Base-by-base conservation (phyloP, 352 stramenopile species). In the Phytophthora palmivora region DNA sequence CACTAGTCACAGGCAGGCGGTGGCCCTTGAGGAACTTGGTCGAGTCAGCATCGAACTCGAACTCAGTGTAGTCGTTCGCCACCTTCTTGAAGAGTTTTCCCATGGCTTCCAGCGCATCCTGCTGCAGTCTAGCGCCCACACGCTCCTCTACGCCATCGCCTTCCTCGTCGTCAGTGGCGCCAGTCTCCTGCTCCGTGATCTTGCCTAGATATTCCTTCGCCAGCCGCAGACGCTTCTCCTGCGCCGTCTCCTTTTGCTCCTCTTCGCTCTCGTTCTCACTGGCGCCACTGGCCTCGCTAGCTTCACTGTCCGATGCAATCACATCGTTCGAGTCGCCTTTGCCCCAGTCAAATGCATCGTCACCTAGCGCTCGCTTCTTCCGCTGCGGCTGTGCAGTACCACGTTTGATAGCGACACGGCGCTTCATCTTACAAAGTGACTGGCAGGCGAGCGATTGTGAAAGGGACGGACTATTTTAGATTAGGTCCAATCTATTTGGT, bases 41-140 rank as follows among this genome's bases (percentile, higher is more conserved):
- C n/a, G 87, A 94, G 39, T 93, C 74, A 4, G 45, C 36, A 58
- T 90, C 85, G 61, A 95, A 95, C 79, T 95, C 84, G 51, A 93
- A 94, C n/a, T 79, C 82, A 18, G 75, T 58, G 53, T 94, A 92
- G 59, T 91, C 67, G 1, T 58, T 70, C 14, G 89, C 88, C 22
- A 97, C 79, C 60, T 94, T 68, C 49, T 91, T 96, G 63, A 96
- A 96, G 2, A 97, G 64, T 60, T 94, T 95, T 49, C 93, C 92
- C 72, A 91, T 87, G 22, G 80, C 78, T 55, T 96, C 87, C 14
- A 94, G 74, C 30, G 89, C 85, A 54, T 96, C 87, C 63, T 92
- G 85, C 45, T 96, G 75, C 51, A 98, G 69, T 2, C 86, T 76
- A 47, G 88, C 79, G 34, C 87, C 82, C 32, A 96, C 77, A 18